phyloP scores from a whole-genome alignment of 2,329 filamentous ascomycete species.

The Talaromyces piceae region DNA sequence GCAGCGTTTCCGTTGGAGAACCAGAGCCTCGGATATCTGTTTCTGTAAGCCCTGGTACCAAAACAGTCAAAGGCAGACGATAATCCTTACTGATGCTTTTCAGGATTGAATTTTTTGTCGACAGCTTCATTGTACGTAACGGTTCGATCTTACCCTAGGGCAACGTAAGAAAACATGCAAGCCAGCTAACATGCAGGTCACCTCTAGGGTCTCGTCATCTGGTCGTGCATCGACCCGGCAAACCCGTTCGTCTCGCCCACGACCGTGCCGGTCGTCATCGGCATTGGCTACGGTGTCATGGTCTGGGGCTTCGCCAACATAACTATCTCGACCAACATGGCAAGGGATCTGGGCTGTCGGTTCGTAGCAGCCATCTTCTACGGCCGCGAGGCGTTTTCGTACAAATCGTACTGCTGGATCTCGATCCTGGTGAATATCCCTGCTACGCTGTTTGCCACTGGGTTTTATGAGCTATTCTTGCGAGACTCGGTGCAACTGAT shows the following conservation, averaged over 20 bases:
- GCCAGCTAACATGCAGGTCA: neutral
- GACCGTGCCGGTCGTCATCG: slow-evolving; percentile 48
- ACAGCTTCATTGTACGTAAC: slow-evolving; percentile 44
- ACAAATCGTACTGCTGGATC: slow-evolving; percentile 44
- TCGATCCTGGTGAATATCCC: slow-evolving; percentile 51
- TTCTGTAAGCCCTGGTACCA: slow-evolving; percentile 28
- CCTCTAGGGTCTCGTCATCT: slow-evolving; percentile 50
- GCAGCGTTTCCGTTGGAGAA: slow-evolving; percentile 46
- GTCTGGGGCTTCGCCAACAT: slow-evolving; percentile 52
- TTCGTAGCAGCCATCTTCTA: slow-evolving; percentile 54
- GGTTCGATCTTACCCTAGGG: neutral
- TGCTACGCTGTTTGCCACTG: slow-evolving; percentile 49
- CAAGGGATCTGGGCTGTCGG: slow-evolving; percentile 52
- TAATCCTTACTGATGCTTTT: neutral
- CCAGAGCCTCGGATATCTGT: slow-evolving; percentile 50
- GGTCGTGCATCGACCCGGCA: slow-evolving; percentile 50
- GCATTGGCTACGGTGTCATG: slow-evolving; percentile 47
- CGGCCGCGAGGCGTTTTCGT: slow-evolving; percentile 44
- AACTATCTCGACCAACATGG: slow-evolving; percentile 51
- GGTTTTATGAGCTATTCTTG: slow-evolving; percentile 49
- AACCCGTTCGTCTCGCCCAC: slow-evolving; percentile 49
- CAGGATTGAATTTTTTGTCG: slow-evolving; percentile 51
- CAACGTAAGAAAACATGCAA: neutral
- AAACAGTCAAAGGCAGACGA: neutral
- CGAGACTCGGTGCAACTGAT: slow-evolving; percentile 48